A percentile compares a stretch with the other conserved stretches of the same genome.
Evolutionary conservation across 208 protist species (phyloP).

Genomic region (Sergeia podlipaevii): DNA sequence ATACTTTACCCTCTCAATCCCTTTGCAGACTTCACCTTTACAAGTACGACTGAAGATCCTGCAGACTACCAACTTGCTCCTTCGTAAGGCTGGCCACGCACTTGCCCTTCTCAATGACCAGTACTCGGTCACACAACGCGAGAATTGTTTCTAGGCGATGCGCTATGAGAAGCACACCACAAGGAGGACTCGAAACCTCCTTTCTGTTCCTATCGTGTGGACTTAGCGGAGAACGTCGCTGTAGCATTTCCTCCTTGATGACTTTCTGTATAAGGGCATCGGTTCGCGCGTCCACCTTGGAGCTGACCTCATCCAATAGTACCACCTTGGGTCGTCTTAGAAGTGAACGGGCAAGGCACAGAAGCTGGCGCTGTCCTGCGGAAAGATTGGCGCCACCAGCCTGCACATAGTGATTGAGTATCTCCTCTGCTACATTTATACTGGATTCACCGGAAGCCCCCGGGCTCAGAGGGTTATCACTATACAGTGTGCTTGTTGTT

Average conservation of each 20-base stretch:
- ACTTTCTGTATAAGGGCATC: constrained; percentile 92
- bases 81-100: constrained; percentile 46
- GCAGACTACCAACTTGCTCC: constrained; percentile 30
- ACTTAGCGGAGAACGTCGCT: constrained; percentile 6
- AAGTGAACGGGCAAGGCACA: constrained; percentile 96
- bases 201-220: not conserved
- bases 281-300: constrained; percentile 69
- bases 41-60: constrained; percentile 54
- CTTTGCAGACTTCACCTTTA: too few relatives aligned
- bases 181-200: constrained; percentile 43
- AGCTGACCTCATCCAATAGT: constrained; percentile 96
- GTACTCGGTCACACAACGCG: constrained; percentile 87
- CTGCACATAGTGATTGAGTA: constrained; percentile 59
- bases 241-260: constrained; percentile 69
- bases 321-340: constrained; percentile 87
- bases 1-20: too few relatives aligned
- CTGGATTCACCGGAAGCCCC: not conserved
- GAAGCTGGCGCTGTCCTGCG: constrained; percentile 94
- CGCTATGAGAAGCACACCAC: constrained; percentile 95
- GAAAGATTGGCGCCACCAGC: constrained; percentile 86
- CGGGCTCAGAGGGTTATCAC: not conserved
- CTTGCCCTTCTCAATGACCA: constrained; percentile 69
- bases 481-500: not conserved
- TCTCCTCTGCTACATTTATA: not conserved
- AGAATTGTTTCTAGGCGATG: constrained; percentile 96